A percentile compares a stretch with the other conserved stretches of the same genome.
Conservation (phyloP, 1,139 yeast genomes). For the Yamadazyma songkhlaensis region DNA sequence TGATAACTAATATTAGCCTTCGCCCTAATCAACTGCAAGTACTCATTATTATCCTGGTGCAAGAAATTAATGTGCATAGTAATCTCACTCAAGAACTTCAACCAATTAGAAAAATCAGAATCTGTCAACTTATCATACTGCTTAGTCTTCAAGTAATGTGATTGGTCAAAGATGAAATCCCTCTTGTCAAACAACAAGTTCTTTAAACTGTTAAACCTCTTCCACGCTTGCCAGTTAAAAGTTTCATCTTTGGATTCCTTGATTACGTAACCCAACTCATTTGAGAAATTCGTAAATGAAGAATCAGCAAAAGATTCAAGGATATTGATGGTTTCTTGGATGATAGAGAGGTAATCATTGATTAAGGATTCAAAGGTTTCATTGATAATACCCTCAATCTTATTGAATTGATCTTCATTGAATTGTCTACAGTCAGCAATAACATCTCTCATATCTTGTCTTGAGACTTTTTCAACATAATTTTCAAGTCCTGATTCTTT, state of each 20-base stretch:
- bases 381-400: slow-evolving; percentile 34
- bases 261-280: slow-evolving; percentile 31
- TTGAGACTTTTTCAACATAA: slow-evolving; percentile 35
- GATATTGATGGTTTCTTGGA: slow-evolving; percentile 59
- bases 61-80: slow-evolving; percentile 60
- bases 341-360: slow-evolving; percentile 39
- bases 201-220: slow-evolving; percentile 58
- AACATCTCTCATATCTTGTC: slow-evolving; percentile 60
- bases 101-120: slow-evolving; percentile 47
- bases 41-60: slow-evolving; percentile 68
- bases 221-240: slow-evolving; percentile 65
- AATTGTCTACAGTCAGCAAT: slow-evolving; percentile 37
- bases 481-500: slow-evolving; percentile 34
- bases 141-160: slow-evolving; percentile 11
- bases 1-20: slow-evolving; percentile 82
- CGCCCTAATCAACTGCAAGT: slow-evolving; percentile 70
- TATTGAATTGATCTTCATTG: slow-evolving; percentile 30
- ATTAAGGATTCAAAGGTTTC: slow-evolving; percentile 29
- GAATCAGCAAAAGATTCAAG: slow-evolving; percentile 73
- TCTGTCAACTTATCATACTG: slow-evolving; percentile 11
- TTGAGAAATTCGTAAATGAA: slow-evolving; percentile 53
- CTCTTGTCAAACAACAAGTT: slow-evolving; percentile 53
- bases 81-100: slow-evolving; percentile 51
- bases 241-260: slow-evolving; percentile 30
- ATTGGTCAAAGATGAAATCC: slow-evolving; percentile 47